A percentile compares a stretch with the other conserved stretches of the same genome.
Conservation (phyloP, 1,139 yeast species). For the Scheffersomyces insectosa region DNA sequence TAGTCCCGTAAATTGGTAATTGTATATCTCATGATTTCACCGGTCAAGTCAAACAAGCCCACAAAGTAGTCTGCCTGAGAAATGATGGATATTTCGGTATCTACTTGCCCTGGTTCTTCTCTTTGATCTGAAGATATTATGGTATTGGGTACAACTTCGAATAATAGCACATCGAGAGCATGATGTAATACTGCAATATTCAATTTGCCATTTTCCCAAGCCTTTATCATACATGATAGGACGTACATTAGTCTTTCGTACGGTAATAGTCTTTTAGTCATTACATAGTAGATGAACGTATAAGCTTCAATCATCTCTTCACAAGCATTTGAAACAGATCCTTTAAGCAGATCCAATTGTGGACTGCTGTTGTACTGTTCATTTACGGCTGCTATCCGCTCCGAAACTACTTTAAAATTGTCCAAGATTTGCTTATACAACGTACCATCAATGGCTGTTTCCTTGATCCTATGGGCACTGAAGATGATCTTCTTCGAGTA, state of each 20-base stretch:
- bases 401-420: constrained; percentile 16
- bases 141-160: neutral
- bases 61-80: constrained; percentile 33
- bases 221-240: constrained; percentile 5
- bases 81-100: constrained; percentile 6
- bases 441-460: constrained; percentile 5
- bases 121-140: neutral
- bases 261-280: constrained; percentile 15
- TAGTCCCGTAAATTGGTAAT: constrained; percentile 20
- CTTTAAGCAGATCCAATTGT: constrained; percentile 17
- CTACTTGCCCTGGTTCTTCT: neutral
- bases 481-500: constrained; percentile 41
- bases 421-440: constrained; percentile 14
- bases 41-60: constrained; percentile 44
- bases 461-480: constrained; percentile 30
- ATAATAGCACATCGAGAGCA: neutral
- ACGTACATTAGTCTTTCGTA: constrained; percentile 16
- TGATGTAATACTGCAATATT: neutral
- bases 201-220: neutral
- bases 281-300: constrained; percentile 31
- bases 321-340: constrained; percentile 26
- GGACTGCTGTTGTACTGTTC: constrained; percentile 12
- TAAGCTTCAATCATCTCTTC: constrained; percentile 44
- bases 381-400: constrained; percentile 14
- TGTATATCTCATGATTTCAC: constrained; percentile 42